Conservation (phyloP, 805 yeast genomes). For the Brettanomyces anomalus region DNA sequence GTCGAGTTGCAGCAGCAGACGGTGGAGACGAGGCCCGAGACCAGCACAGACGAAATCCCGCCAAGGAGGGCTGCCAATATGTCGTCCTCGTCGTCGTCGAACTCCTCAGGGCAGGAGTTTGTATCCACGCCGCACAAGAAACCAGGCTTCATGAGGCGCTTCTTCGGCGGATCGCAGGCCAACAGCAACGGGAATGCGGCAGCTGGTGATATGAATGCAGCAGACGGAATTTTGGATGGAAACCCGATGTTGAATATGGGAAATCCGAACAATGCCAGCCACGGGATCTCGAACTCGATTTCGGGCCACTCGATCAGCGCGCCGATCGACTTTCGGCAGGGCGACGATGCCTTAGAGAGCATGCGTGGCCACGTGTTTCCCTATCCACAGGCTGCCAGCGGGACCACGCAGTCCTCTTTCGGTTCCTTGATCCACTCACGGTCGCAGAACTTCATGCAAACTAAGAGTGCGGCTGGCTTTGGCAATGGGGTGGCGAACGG, state of each 20-base stretch:
- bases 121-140: slow-evolving; percentile 8
- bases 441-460: background rate
- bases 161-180: slow-evolving; percentile 16
- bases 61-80: too few species aligned
- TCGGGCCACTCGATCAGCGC: slow-evolving; percentile 19
- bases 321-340: slow-evolving; percentile 24
- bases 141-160: slow-evolving; percentile 21
- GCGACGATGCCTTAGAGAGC: slow-evolving; percentile 16
- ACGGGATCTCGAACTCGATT: slow-evolving; percentile 9
- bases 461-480: too few species aligned
- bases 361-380: slow-evolving; percentile 5
- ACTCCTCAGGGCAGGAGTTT: too few species aligned
- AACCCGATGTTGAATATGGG: too few species aligned
- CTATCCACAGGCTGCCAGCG: too few species aligned
- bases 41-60: too few species aligned
- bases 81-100: too few species aligned
- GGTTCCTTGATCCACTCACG: background rate
- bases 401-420: background rate
- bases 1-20: background rate
- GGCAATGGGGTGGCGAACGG: too few species aligned
- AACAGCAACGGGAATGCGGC: background rate
- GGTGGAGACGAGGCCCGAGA: background rate
- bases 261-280: background rate
- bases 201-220: too few species aligned
- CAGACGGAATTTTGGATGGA: too few species aligned